Base-by-base conservation (phyloP, 2,329 filamentous ascomycete species). In the Amphichorda felina region DNA sequence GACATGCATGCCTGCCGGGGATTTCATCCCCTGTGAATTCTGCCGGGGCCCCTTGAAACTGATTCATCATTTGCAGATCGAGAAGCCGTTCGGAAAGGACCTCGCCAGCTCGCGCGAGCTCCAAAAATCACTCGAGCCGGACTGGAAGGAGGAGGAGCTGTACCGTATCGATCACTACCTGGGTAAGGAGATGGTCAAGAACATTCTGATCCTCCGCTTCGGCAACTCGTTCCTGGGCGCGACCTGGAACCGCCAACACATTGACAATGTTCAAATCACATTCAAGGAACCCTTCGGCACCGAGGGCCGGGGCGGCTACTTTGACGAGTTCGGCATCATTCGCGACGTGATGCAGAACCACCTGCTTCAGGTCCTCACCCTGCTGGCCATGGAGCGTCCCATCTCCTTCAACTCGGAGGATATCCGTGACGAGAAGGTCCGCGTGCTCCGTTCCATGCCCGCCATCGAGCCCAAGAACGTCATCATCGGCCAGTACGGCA, bases 321-420 rank as follows among this genome's bases (percentile, higher is more conserved):
- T 98, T 56, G 93, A 98, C 56, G 91, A 98, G 66, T 98, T 98
- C 51, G 93, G 91, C 54, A 98, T 98, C 60, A 87, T 98, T 53
- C 87, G 93, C 56, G 93, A 98, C 68, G 91, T 98, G 48, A 96
- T 98, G 91, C 91, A 98, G 67, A 98, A 98, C 72, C 91, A 98
- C 64, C 67, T 98, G 52, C 77, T 98, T 38, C 91, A 98, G 63
- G 88, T 98, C 15, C 70, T 98, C 47, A 98, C 91, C 13, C 75
- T 98, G 38, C 75, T 98, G 45, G 86, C 91, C 41, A 98, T 98
- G 91, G 91, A 98, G 68, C 78, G 91, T 43, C 91, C 91, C 39
- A 91, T 98, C 55, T 96, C 89, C 9, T 98, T 98, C 72, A 94
- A 91, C 28, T 77, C 91, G 25, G 91, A 98, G 64, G 91, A 98